These are phyloP conservation scores for Talaromyces stipitatus DNA, from an alignment of 495 filamentous ascomycete genomes.

Conservation along the genomic window DNA sequence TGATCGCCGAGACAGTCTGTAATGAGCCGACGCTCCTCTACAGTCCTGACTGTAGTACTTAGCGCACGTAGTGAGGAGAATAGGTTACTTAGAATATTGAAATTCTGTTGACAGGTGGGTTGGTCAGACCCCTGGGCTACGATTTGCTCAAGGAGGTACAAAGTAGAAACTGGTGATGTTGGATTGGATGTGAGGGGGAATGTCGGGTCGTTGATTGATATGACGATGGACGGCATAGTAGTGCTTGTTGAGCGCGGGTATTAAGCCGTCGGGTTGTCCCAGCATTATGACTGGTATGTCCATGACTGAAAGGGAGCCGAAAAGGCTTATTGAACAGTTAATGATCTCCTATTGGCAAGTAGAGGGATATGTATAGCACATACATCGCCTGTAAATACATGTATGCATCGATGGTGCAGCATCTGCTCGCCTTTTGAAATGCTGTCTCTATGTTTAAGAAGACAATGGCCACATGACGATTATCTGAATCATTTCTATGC, in stretches of 20 bases:
- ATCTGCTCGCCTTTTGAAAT: conserved; percentile 10
- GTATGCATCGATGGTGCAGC: conserved; percentile 15
- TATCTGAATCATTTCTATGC: conserved; percentile 22
- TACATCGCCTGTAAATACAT: conserved; percentile 27
- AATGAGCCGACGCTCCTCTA: conserved; percentile 24
- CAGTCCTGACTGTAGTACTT: conserved; percentile 25
- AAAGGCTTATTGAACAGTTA: not conserved
- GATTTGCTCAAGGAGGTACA: conserved; percentile 39
- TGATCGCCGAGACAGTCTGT: conserved; percentile 27
- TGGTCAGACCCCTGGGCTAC: conserved; percentile 17
- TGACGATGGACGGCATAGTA: conserved; percentile 7
- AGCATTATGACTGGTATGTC: conserved; percentile 27
- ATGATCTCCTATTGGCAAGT: not conserved
- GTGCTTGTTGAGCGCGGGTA: conserved; percentile 20
- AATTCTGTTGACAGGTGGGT: conserved; percentile 30
- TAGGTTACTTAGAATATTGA: conserved; percentile 42
- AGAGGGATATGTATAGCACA: not conserved
- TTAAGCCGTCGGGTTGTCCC: conserved; percentile 15
- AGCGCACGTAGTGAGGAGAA: conserved; percentile 40
- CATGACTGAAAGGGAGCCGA: conserved; percentile 11
- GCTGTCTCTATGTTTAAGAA: conserved; percentile 40
- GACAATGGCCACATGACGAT: conserved; percentile 33
- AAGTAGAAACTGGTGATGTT: conserved; percentile 13
- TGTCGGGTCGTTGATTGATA: not conserved
- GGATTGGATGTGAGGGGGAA: conserved; percentile 9